A percentile compares a stretch with the other conserved stretches of the same genome.
phyloP scores from a whole-genome alignment of 441 rosid genomes.

The Cnidoscolus chayamansa region DNA sequence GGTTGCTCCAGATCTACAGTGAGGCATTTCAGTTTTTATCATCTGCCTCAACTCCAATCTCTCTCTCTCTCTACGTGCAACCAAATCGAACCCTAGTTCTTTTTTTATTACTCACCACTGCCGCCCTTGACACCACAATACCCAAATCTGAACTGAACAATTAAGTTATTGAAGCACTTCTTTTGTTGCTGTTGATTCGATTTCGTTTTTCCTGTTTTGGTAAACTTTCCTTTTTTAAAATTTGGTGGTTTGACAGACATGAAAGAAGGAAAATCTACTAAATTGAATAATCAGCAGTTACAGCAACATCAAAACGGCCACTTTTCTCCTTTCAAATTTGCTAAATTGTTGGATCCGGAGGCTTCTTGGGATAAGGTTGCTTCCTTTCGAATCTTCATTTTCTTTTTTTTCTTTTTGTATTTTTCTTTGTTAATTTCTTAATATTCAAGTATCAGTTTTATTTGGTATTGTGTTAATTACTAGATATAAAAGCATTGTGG shows the following conservation, averaged over 20 bases:
- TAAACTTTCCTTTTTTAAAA: neutral
- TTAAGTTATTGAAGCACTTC: neutral
- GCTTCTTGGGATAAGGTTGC: conserved; percentile 87
- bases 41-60: neutral
- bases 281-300: conserved; percentile 41
- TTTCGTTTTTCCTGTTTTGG: neutral
- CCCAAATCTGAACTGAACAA: no score
- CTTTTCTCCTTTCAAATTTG: conserved; percentile 61
- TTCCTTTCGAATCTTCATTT: neutral
- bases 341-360: conserved; percentile 79
- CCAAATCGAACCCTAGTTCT: no score
- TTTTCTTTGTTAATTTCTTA: neutral
- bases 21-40: neutral
- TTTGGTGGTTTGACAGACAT: conserved; percentile 27
- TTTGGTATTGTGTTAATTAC: neutral
- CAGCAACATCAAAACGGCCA: conserved; percentile 51
- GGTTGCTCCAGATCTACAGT: no score
- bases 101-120: neutral
- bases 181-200: neutral
- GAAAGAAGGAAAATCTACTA: conserved; percentile 70
- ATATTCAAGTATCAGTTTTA: neutral
- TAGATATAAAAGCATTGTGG: neutral
- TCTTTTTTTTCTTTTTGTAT: no score
- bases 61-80: neutral
- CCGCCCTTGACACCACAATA: neutral